These are phyloP conservation scores for Colletotrichum viniferum DNA, from an alignment of 2,329 filamentous ascomycete species.

Conservation along the genomic window DNA sequence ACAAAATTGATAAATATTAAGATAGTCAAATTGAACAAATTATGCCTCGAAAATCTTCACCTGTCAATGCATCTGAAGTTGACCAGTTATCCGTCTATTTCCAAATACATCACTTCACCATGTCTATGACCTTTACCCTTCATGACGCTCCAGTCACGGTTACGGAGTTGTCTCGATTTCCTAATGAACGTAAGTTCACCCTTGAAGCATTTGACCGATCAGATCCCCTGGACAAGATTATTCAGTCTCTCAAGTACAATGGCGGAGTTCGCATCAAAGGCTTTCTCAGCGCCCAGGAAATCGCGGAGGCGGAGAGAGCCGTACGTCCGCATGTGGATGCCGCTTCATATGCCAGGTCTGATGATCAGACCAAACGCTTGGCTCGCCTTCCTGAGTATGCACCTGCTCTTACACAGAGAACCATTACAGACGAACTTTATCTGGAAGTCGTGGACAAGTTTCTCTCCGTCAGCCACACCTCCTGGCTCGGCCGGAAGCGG, in stretches of 20 bases:
- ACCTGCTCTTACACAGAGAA: not conserved
- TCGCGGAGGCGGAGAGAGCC: not conserved
- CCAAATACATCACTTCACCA: not conserved
- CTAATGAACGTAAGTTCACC: not conserved
- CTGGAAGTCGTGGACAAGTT: not conserved
- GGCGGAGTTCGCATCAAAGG: not conserved
- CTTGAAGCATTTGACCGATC: not conserved
- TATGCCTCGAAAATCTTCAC: rapidly evolving
- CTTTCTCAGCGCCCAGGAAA: not conserved
- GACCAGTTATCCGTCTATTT: rapidly evolving
- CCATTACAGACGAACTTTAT: not conserved
- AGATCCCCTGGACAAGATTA: not conserved
- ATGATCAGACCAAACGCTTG: not conserved
- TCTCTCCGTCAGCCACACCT: not conserved
- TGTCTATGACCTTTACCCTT: not conserved
- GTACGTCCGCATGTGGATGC: not conserved
- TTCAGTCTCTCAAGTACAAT: not conserved
- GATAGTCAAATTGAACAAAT: not conserved
- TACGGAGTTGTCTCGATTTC: not conserved
- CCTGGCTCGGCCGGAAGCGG: not conserved
- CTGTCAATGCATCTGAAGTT: not conserved
- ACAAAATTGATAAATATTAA: not conserved
- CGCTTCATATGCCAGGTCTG: constrained; percentile 13
- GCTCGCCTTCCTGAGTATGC: not conserved
- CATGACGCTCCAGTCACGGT: not conserved